These are phyloP conservation scores for Vaccinium vitisidaea DNA, from an alignment of 148 eudicot species.

Conservation along the genomic window DNA sequence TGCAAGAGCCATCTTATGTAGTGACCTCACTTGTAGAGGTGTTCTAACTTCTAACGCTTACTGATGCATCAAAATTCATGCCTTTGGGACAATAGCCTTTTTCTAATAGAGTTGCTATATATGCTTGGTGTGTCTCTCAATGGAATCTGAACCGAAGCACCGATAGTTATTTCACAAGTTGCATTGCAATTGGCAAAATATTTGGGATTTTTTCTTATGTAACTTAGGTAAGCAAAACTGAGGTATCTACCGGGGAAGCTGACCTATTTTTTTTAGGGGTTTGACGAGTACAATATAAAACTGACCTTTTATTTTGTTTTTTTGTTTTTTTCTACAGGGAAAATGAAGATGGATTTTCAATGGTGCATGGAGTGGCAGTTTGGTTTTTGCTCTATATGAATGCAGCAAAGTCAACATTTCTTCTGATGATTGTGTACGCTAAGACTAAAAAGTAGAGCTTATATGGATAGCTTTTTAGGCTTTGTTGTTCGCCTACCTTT, in stretches of 20 bases:
- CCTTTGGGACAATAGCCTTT: not conserved
- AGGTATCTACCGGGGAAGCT: not conserved
- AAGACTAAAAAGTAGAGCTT: not conserved
- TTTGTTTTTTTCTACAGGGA: not conserved
- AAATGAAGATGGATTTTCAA: slow-evolving; percentile 10
- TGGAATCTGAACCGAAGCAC: not conserved
- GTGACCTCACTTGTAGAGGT: not conserved
- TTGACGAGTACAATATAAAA: slow-evolving; percentile 58
- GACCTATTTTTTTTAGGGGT: slow-evolving; percentile 44
- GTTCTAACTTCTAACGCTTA: no score
- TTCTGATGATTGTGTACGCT: not conserved
- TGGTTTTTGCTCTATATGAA: no score
- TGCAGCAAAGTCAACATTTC: not conserved
- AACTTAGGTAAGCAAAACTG: not conserved
- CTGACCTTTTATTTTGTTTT: not conserved
- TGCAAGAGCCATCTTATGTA: not conserved
- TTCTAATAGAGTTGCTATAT: not conserved
- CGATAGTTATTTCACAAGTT: not conserved
- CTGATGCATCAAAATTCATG: not conserved
- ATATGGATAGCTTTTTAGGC: not conserved
- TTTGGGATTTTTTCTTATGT: not conserved
- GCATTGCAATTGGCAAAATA: not conserved
- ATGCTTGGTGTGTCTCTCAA: not conserved
- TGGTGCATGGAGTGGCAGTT: not conserved
- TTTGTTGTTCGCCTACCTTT: slow-evolving; percentile 5